Evolutionary conservation across 2,329 filamentous ascomycete species (phyloP), one percentile per base, ranked within the genome.

Genomic region (Aspergillus luchuensis): DNA sequence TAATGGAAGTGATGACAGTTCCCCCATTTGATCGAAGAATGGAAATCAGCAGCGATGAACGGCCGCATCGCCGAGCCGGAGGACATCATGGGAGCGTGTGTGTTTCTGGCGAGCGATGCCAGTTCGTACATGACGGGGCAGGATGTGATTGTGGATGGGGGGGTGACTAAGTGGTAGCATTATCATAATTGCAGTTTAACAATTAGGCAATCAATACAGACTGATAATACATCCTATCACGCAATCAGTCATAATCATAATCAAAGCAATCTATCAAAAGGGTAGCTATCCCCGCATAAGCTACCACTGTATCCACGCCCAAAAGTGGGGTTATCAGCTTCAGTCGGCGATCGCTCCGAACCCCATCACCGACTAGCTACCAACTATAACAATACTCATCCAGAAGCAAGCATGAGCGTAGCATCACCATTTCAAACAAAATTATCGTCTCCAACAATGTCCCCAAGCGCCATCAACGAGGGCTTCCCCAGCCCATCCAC

Each of bases 21-120:
- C 52, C 76, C 80, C 3, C 74, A 83, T 66, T 72, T 83, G 1
- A 64, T 82, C 0, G 80, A 82, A 50, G 72, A 74, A 4, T 83
- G 81, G 81, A 81, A 82, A 63, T 73, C 78, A 5, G 80, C 82
- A 61, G 79, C 79, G 8, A 83, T 83, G 79, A 81, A 79, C 36
- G 72, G 75, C 5, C 70, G 79, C 1, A 76, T 83, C 11, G 80
- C 80, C 2, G 75, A 80, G 65, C 81, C 81, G 0, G 79, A 84
- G 59, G 81, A 84, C 55, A 81, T 84, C 30, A 79, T 78, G 67
- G 81, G 81, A 0, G 79, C 77, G 0, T 81, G 79, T 65, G 76
- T 82, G 1, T 82, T 82, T 54, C 62, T 82, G 45, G 80, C 80
- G 1, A 80, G 80, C 51, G 80, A 82, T 65, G 80, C 80, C 0